A percentile compares a stretch with the other conserved stretches of the same genome.
phyloP scores from a whole-genome alignment of 495 filamentous ascomycete genomes.

The Penicillium nucicola region DNA sequence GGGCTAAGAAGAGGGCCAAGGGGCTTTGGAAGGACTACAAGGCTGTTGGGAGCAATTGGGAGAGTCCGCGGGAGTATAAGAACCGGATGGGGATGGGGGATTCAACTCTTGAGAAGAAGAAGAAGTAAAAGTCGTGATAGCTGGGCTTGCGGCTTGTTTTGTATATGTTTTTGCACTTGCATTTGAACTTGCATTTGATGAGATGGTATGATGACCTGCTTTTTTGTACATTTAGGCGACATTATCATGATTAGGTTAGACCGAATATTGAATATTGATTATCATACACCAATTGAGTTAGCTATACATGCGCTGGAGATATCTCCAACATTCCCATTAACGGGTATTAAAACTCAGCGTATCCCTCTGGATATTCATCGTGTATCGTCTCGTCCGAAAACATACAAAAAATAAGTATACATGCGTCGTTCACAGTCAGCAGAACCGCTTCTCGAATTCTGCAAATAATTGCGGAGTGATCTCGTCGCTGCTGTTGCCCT shows the following conservation, averaged over 20 bases:
- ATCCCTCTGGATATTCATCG: neutral
- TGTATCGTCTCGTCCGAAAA: too few species aligned
- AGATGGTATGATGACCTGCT: slow-evolving; percentile 8
- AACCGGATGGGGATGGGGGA: slow-evolving; percentile 50
- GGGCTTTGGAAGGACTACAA: slow-evolving; percentile 76
- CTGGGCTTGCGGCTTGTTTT: neutral
- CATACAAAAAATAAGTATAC: slow-evolving; percentile 18
- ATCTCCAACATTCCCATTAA: neutral
- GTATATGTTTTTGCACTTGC: neutral
- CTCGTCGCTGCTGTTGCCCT: slow-evolving; percentile 87
- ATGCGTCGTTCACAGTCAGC: slow-evolving; percentile 22
- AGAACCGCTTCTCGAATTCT: slow-evolving; percentile 79
- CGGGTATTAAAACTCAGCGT: slow-evolving; percentile 13
- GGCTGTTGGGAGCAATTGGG: slow-evolving; percentile 37
- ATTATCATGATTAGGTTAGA: neutral
- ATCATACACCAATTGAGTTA: slow-evolving; percentile 16
- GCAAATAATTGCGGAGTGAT: slow-evolving; percentile 80
- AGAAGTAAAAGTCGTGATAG: slow-evolving; percentile 29
- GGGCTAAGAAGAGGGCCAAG: slow-evolving; percentile 62
- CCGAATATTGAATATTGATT: slow-evolving; percentile 2
- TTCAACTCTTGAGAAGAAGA: slow-evolving; percentile 29
- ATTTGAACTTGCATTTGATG: slow-evolving; percentile 11
- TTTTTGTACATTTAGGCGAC: neutral
- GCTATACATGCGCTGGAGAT: slow-evolving; percentile 10
- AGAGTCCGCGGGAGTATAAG: slow-evolving; percentile 89